Base-by-base conservation (phyloP, 352 stramenopile genomes). In the Globisporangium heterothallicum region DNA sequence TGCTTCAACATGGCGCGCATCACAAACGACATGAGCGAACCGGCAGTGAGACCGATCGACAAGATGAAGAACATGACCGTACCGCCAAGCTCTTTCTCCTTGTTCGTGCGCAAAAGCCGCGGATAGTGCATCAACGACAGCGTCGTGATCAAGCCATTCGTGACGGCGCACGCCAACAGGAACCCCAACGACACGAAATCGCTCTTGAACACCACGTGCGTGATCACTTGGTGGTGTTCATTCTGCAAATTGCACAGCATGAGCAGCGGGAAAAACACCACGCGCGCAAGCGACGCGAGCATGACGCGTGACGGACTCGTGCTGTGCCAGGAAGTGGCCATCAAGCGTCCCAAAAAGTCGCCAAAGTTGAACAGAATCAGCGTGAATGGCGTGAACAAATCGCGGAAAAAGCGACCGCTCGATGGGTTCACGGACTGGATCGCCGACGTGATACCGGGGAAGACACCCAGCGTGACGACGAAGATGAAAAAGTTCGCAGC, bases 31-130 rank as follows among this genome's bases (percentile, higher is more conserved):
- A 88, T 78, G 58, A 93, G 65, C 38, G 79, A 85, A 36, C 83
- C 83, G 7, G 63, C 67, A 3, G 71, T 88, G 49, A 92, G 70
- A 12, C 83, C 83, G 7, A 88, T 56, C 4, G 78, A 88, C 16
- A 94, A 61, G 44, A 87, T 69, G 44, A 92, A 89, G 61, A 91
- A 90, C 76, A 94, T 89, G 61, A 90, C 61, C 25, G 74, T 87
- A 34, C 83, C 77, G 34, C 77, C 74, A 18, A 89, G 42, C 47
- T 89, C 78, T 45, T 92, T 92, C 42, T 86, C 83, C 29, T 63
- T 63, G 53, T 70, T 83, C 27, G 63, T 70, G 26, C 49, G 58
- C 19, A 88, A 70, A 24, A 80, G 34, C 29, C 68, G 53, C 21
- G 83, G 74, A 58, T 88, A 90, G 58, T 88, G 63, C 83, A 94